Evolutionary conservation across 768 basidiomycete genomes (phyloP).

Genomic region (Mycena pura): DNA sequence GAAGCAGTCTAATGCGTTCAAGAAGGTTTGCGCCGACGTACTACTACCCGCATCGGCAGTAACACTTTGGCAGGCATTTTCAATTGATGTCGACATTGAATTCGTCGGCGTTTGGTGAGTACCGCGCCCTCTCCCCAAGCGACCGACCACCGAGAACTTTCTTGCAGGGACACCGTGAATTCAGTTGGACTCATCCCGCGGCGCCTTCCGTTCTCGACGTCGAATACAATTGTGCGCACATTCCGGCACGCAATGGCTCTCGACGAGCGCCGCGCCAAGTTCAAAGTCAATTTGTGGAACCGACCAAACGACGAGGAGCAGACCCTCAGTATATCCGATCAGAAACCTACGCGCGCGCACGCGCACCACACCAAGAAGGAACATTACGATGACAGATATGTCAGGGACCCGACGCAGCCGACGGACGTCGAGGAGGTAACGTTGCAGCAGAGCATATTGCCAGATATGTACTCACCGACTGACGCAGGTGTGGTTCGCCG

Average conservation of each 20-base stretch:
- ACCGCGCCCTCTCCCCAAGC: not conserved
- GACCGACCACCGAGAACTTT: not conserved
- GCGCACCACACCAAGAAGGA: conserved; percentile 12
- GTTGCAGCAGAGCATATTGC: conserved; percentile 44
- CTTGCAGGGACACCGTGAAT: conserved; percentile 59
- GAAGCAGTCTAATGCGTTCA: conserved; percentile 45
- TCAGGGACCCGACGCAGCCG: conserved; percentile 22
- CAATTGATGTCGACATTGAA: conserved; percentile 49
- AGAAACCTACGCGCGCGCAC: not conserved
- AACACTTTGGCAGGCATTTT: conserved; percentile 40
- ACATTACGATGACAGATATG: conserved; percentile 35
- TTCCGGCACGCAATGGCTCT: conserved; percentile 64
- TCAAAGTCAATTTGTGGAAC: conserved; percentile 53
- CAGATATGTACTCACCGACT: conserved; percentile 20
- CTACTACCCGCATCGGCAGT: not conserved
- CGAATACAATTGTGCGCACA: conserved; percentile 50
- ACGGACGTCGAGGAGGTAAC: conserved; percentile 50
- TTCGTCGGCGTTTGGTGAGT: conserved; percentile 62
- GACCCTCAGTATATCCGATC: conserved; percentile 33
- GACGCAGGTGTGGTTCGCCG: conserved; percentile 23
- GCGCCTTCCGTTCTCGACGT: conserved; percentile 53
- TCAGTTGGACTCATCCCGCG: conserved; percentile 55
- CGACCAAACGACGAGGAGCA: conserved; percentile 38
- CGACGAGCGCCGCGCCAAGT: conserved; percentile 60
- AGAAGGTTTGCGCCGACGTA: conserved; percentile 31